Conservation (phyloP, 495 filamentous ascomycete genomes). For the Trichoderma orchidacearum region DNA sequence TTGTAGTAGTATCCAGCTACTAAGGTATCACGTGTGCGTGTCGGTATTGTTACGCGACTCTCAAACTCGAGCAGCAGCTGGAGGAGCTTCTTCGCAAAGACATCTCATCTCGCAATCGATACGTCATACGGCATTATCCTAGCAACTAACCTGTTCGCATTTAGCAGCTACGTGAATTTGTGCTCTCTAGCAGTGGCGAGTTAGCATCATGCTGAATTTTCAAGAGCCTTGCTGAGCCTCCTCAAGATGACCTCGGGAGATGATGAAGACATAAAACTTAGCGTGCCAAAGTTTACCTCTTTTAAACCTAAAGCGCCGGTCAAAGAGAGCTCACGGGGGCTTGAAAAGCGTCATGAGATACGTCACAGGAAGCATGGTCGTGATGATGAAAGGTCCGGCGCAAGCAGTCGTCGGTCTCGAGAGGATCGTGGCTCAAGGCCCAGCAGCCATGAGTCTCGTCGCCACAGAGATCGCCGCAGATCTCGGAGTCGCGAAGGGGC, state of each 20-base stretch:
- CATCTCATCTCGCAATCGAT: no score
- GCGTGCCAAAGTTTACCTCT: conserved; percentile 4
- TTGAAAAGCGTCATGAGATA: neutral
- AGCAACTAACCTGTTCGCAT: neutral
- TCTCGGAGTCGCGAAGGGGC: neutral
- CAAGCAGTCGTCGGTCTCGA: neutral
- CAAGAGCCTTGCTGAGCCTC: neutral
- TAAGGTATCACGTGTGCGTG: neutral
- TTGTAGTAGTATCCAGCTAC: no score
- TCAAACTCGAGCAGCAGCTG: no score
- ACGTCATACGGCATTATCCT: neutral
- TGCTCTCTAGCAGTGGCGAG: no score
- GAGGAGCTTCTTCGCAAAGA: no score
- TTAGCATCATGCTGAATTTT: neutral
- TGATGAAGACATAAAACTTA: neutral
- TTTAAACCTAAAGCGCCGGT: neutral
- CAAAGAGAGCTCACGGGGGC: neutral
- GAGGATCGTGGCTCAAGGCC: neutral
- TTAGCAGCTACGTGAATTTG: no score
- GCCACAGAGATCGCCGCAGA: neutral
- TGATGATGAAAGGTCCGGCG: neutral
- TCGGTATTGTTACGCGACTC: neutral
- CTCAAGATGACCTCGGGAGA: neutral
- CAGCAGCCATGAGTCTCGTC: neutral
- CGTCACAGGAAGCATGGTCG: neutral